phyloP scores from a whole-genome alignment of 441 rosid genomes.

The Populus hybrid region DNA sequence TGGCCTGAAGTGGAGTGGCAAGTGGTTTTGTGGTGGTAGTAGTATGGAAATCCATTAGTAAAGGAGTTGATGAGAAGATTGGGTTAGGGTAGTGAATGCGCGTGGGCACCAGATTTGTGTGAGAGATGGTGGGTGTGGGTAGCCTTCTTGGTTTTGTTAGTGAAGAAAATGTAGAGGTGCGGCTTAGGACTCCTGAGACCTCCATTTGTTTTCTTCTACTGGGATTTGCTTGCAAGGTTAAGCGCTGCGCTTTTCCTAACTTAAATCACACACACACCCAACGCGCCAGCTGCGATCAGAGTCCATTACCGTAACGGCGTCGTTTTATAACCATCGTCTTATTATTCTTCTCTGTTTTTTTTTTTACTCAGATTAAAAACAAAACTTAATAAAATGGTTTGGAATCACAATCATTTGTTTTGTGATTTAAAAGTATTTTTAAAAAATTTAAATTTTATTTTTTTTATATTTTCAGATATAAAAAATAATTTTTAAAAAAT shows the following conservation, averaged over 20 bases:
- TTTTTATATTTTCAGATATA: no score
- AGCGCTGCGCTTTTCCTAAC: not conserved
- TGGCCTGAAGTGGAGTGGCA: constrained; percentile 33
- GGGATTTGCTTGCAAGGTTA: not conserved
- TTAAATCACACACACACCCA: not conserved
- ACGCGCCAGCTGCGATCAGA: not conserved
- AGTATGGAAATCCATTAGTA: constrained; percentile 31
- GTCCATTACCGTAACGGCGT: not conserved
- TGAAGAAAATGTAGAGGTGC: constrained; percentile 7
- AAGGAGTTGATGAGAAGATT: constrained; percentile 17
- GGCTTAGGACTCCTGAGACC: constrained; percentile 4
- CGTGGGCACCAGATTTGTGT: not conserved
- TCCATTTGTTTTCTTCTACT: constrained; percentile 10
- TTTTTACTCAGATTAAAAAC: no score
- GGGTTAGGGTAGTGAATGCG: not conserved
- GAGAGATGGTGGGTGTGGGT: constrained; percentile 13
- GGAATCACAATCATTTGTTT: no score
- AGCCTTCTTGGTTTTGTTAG: constrained; percentile 6
- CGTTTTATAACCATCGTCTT: not conserved
- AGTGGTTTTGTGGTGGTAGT: constrained; percentile 14
- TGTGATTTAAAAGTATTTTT: no score
- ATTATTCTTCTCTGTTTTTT: no score
- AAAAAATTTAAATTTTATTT: no score
- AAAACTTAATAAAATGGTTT: no score
- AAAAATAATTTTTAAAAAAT: no score